Evolutionary conservation across 1,284 basidiomycete species (phyloP).

Genomic region (Cutaneotrichosporon sp.): DNA sequence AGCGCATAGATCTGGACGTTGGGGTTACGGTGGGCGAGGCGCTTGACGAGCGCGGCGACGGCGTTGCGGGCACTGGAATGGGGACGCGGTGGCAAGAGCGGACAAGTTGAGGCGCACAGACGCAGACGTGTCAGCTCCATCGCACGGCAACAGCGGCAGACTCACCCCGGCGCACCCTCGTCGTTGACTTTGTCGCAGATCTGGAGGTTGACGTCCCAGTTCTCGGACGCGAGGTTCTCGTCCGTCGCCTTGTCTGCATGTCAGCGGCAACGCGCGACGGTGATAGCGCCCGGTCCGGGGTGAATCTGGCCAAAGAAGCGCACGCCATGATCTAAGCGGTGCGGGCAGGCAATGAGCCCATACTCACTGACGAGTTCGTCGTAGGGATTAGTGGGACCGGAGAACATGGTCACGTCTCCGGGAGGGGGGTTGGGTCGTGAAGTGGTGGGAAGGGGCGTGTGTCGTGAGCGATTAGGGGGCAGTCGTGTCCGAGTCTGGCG

Average conservation of each 20-base stretch:
- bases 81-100: constrained; percentile 1
- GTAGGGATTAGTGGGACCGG: constrained; percentile 68
- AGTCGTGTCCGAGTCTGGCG: not conserved
- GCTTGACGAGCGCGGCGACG: constrained; percentile 81
- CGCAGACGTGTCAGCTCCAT: constrained; percentile 2
- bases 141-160: constrained; percentile 13
- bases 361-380: constrained; percentile 88
- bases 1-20: constrained; percentile 96
- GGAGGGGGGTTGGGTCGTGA: not conserved
- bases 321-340: not conserved
- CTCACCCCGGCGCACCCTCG: constrained; percentile 78
- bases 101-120: not conserved
- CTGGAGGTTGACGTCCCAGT: constrained; percentile 93
- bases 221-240: constrained; percentile 89
- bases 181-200: constrained; percentile 95
- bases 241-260: constrained; percentile 85
- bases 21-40: constrained; percentile 88
- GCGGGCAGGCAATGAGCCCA: not conserved
- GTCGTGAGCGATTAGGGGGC: not conserved
- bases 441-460: not conserved
- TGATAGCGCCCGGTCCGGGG: too few species aligned
- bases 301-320: too few species aligned
- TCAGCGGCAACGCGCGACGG: constrained; percentile 4
- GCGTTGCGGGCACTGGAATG: constrained; percentile 76
- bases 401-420: constrained; percentile 51